Percentiles rank a stretch among this genome's conserved stretches.
Conservation (phyloP, 176 grass and related monocot genomes). For the Musa beccarii region DNA sequence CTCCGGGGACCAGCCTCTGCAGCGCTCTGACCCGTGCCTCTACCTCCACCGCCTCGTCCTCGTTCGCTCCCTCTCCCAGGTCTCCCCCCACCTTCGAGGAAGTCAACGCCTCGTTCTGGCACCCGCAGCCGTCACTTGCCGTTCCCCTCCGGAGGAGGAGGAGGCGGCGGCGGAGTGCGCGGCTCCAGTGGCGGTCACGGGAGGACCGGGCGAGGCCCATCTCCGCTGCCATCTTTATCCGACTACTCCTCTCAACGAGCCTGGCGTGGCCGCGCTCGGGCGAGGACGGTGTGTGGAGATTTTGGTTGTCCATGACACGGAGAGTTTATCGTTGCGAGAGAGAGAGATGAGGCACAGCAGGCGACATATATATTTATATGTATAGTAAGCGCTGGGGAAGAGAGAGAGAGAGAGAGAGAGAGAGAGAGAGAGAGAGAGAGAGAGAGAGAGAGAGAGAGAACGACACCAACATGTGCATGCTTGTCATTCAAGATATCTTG, state of each 20-base stretch:
- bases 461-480: no score
- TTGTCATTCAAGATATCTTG: no score
- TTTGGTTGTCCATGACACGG: not conserved
- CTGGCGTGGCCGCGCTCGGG: not conserved
- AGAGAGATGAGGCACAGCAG: no score
- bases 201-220: slow-evolving; percentile 59
- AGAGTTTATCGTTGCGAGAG: not conserved
- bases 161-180: slow-evolving; percentile 33
- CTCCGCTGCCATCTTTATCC: slow-evolving; percentile 66
- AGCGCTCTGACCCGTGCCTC: slow-evolving; percentile 43
- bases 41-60: slow-evolving; percentile 21
- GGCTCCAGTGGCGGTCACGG: slow-evolving; percentile 34
- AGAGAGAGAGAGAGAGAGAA: no score
- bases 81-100: not conserved
- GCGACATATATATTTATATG: no score
- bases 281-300: not conserved
- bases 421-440: no score
- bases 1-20: slow-evolving; percentile 59
- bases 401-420: no score
- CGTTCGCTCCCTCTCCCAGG: slow-evolving; percentile 5
- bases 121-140: not conserved
- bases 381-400: no score
- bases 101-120: slow-evolving; percentile 30
- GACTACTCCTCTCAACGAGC: slow-evolving; percentile 33
- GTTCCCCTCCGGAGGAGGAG: not conserved